phyloP scores from a whole-genome alignment of 257 asterid genomes.

The Plantago major region DNA sequence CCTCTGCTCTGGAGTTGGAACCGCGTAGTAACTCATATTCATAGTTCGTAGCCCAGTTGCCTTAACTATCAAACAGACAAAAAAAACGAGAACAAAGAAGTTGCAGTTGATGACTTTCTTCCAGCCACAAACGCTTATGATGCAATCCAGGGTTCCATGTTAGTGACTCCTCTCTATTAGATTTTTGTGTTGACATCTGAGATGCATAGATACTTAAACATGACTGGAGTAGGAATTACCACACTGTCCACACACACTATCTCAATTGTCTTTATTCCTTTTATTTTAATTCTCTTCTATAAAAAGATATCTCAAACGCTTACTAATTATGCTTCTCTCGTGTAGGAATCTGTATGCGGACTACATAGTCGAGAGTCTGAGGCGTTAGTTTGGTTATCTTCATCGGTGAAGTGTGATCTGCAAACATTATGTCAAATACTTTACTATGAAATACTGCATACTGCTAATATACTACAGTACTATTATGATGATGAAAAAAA shows the following conservation, averaged over 20 bases:
- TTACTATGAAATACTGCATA: background rate
- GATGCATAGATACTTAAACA: background rate
- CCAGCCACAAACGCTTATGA: conserved; percentile 67
- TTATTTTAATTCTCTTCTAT: background rate
- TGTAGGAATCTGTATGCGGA: conserved; percentile 38
- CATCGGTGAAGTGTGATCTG: conserved; percentile 12
- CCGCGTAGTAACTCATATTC: background rate
- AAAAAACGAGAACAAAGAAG: conserved; percentile 95
- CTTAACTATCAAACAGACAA: conserved; percentile 56
- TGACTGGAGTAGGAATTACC: too few relatives aligned
- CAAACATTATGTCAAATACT: conserved; percentile 15
- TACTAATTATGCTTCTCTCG: background rate
- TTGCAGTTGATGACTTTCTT: conserved; percentile 74
- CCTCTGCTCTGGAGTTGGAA: background rate
- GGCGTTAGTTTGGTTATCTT: conserved; percentile 45
- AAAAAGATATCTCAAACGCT: background rate
- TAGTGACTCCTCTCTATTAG: conserved; percentile 26
- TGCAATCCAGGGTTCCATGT: conserved; percentile 82
- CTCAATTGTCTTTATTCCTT: background rate
- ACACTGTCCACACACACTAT: too few relatives aligned
- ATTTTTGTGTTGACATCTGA: background rate
- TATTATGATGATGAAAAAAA: conserved; percentile 29
- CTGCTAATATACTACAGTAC: background rate
- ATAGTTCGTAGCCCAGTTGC: conserved; percentile 8
- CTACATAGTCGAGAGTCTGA: conserved; percentile 74